Conservation (phyloP, 1,139 yeast species). For the Magnusiomyces tetraspermus region DNA sequence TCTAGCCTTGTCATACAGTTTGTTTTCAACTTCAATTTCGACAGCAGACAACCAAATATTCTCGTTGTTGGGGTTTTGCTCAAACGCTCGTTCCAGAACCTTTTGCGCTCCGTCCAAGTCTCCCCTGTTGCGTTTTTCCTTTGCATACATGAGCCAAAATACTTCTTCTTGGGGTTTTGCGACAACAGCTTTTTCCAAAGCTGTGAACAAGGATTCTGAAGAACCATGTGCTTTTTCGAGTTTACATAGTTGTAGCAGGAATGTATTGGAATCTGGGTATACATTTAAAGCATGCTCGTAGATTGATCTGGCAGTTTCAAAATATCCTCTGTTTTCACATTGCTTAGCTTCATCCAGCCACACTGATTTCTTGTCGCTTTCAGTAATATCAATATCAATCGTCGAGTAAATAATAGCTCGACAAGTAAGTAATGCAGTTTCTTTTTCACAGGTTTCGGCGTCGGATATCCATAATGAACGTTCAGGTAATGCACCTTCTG, state of each 20-base stretch:
- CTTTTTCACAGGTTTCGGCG: slow-evolving; percentile 37
- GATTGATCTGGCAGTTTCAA: slow-evolving; percentile 40
- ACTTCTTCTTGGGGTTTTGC: slow-evolving; percentile 42
- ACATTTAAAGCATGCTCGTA: slow-evolving; percentile 40
- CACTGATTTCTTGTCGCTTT: slow-evolving; percentile 23
- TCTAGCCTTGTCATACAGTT: slow-evolving; percentile 36
- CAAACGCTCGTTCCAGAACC: slow-evolving; percentile 43
- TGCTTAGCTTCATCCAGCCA: slow-evolving; percentile 34
- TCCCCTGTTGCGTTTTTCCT: slow-evolving; percentile 49
- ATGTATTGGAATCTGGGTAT: slow-evolving; percentile 40
- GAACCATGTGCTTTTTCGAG: slow-evolving; percentile 37
- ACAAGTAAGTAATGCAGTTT: slow-evolving; percentile 29
- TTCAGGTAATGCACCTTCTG: slow-evolving; percentile 27
- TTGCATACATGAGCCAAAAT: slow-evolving; percentile 62
- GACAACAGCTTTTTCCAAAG: slow-evolving; percentile 44
- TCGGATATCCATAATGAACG: slow-evolving; percentile 41
- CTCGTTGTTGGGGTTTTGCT: slow-evolving; percentile 39
- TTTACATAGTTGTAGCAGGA: slow-evolving; percentile 49
- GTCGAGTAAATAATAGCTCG: slow-evolving; percentile 31
- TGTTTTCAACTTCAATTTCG: slow-evolving; percentile 46
- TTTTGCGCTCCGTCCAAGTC: slow-evolving; percentile 46
- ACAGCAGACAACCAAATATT: slow-evolving; percentile 64
- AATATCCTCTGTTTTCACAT: slow-evolving; percentile 26
- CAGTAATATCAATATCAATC: slow-evolving; percentile 29
- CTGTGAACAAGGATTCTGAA: slow-evolving; percentile 35